These are phyloP conservation scores for Zoysia pacifica DNA, from an alignment of 176 grass and related monocot species.

Conservation along the genomic window DNA sequence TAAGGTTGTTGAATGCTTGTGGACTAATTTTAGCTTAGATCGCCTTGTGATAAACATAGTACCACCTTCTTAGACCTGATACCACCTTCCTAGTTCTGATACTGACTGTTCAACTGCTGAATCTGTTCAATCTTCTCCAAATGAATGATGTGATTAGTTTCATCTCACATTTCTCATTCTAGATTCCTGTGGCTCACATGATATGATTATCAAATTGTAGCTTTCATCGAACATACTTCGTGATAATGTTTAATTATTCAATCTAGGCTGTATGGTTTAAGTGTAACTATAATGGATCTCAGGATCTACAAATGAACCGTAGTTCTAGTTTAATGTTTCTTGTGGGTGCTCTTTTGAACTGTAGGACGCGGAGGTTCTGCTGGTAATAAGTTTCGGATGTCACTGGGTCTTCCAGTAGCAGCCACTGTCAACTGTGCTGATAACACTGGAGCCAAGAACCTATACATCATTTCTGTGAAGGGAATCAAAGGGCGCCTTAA, in stretches of 20 bases:
- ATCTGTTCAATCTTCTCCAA: background rate
- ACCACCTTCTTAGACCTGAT: background rate
- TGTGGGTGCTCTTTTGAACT: background rate
- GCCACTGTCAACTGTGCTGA: constrained; percentile 86
- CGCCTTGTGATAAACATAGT: background rate
- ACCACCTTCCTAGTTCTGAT: no score
- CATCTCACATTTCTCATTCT: background rate
- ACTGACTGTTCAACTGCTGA: background rate
- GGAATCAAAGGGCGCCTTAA: constrained; percentile 77
- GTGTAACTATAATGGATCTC: background rate
- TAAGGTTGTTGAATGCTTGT: background rate
- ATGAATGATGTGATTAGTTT: background rate
- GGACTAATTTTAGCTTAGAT: no score
- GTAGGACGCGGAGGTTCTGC: constrained; percentile 80
- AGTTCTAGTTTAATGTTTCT: background rate
- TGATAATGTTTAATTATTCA: background rate
- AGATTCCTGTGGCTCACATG: background rate
- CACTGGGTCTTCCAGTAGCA: constrained; percentile 85
- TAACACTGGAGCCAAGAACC: constrained; percentile 79
- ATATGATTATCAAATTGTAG: no score
- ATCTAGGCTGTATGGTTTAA: background rate
- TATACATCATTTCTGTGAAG: constrained; percentile 90
- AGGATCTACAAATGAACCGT: background rate
- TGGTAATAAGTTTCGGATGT: constrained; percentile 96
- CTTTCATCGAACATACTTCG: no score